Conservation (phyloP, 1,284 basidiomycete genomes). For the Ustilago sp. region DNA sequence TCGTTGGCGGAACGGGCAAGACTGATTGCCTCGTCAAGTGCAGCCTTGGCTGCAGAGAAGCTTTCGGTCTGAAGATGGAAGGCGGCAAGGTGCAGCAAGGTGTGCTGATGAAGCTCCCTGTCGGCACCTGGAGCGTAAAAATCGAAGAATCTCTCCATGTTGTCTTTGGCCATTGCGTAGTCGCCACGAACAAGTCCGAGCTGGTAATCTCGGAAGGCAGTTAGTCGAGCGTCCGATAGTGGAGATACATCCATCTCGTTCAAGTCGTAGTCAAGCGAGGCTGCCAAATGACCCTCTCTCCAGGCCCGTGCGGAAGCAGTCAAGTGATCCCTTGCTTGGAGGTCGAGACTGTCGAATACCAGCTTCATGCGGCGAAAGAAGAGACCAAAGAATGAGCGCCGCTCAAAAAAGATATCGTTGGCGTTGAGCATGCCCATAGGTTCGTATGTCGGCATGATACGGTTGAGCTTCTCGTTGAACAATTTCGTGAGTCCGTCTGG, state of each 20-base stretch:
- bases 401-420: constrained; percentile 43
- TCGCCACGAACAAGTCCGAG: constrained; percentile 43
- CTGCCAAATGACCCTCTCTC: constrained; percentile 14
- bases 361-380: constrained; percentile 46
- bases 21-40: constrained; percentile 48
- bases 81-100: constrained; percentile 40
- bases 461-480: constrained; percentile 48
- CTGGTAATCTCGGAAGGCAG: constrained; percentile 42
- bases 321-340: constrained; percentile 39
- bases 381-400: constrained; percentile 52
- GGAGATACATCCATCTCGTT: background rate
- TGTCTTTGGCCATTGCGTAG: constrained; percentile 44
- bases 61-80: constrained; percentile 43
- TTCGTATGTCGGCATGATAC: constrained; percentile 47
- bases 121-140: constrained; percentile 52
- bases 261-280: background rate
- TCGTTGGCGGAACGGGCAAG: constrained; percentile 48
- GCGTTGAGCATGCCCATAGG: constrained; percentile 38
- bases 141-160: constrained; percentile 53
- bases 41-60: constrained; percentile 39
- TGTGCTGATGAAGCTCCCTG: constrained; percentile 54
- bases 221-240: constrained; percentile 26
- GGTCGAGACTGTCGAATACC: constrained; percentile 48
- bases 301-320: constrained; percentile 29
- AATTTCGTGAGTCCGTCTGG: constrained; percentile 49